Evolutionary conservation across 177 flowering plant species (phyloP), one percentile per base, ranked within the genome.

Genomic region (Vitis hybrid): DNA sequence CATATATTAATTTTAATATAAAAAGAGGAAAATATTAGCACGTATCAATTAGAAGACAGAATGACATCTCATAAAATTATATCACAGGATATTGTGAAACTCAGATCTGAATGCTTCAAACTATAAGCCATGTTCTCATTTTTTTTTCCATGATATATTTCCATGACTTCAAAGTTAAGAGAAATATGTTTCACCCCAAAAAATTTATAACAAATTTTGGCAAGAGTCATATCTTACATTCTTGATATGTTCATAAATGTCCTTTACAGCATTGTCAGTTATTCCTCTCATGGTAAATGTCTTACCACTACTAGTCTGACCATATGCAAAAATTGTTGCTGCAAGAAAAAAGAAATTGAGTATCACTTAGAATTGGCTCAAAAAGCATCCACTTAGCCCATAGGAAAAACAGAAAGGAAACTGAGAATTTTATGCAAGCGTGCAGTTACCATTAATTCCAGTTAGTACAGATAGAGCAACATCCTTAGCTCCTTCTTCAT

Each of bases 281-380:
- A 90, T 84, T 59, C 92, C 94, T 76, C 85, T 85, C 94, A 90
- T 90, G 65, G 94, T 90, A 76, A 63, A 85, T 70, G 94, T 88
- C 79, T 88, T 88, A 9, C 92, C 94, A 77, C 94, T 90, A 67
- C 94, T 84, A 58, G 94, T 90, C 74, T 90, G 94, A 67, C 94
- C 94, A 63, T 88, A 90, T 4, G 94, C 92, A 79, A 90, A 90
- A 32, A 90, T 85, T n/a, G 94, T 90, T 9, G 94, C 94, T 88
- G 83, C 75, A 80, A 74, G 13, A 65, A 21, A 35, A 62, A 65
- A 46, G 67, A 56, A 49, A 32, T 65, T 3, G 32, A 8, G 32
- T 13, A 66, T 46, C 27, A 66, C 49, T 73, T 13, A 3, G 18
- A 49, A 57, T 32, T 1, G 18, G 11, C 53, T n/a, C 11, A 21